phyloP scores from a whole-genome alignment of 164 flowering plant genomes.

The Aristolochia californica region DNA sequence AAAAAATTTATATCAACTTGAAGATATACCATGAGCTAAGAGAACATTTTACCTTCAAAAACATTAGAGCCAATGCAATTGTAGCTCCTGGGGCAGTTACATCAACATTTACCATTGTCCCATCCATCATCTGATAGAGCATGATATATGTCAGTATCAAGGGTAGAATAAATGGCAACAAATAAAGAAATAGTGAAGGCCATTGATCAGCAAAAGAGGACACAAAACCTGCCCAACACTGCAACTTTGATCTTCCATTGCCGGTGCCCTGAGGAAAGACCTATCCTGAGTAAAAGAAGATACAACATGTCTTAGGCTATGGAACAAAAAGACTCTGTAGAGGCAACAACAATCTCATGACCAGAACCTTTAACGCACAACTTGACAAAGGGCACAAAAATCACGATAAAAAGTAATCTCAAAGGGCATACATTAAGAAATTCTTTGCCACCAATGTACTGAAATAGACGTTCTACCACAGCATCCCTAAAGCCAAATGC shows the following conservation, averaged over 20 bases:
- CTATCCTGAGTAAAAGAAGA: conserved; percentile 35
- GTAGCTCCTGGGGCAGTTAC: conserved; percentile 98
- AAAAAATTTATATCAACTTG: too few relatives aligned
- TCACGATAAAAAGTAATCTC: neutral
- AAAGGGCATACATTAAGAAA: conserved; percentile 32
- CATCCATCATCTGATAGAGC: conserved; percentile 57
- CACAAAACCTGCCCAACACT: conserved; percentile 42
- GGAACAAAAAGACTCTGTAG: neutral
- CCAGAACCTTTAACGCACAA: neutral
- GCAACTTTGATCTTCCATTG: conserved; percentile 45
- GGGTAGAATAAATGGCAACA: too few relatives aligned
- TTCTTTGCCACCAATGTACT: conserved; percentile 70
- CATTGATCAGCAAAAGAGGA: neutral
- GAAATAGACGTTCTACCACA: conserved; percentile 64
- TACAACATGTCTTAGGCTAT: neutral
- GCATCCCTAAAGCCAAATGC: conserved; percentile 57
- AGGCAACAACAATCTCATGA: neutral
- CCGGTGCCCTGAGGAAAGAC: conserved; percentile 17
- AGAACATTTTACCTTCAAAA: conserved; percentile 53
- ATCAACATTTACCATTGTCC: conserved; percentile 64
- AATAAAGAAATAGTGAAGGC: too few relatives aligned
- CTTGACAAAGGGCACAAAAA: neutral
- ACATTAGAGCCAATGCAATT: conserved; percentile 79
- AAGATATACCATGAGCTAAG: neutral
- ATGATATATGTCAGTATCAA: too few relatives aligned